A percentile compares a stretch with the other conserved stretches of the same genome.
These are phyloP conservation scores for Cytospora schulzeri DNA, from an alignment of 2,329 filamentous ascomycete genomes.

Conservation along the genomic window DNA sequence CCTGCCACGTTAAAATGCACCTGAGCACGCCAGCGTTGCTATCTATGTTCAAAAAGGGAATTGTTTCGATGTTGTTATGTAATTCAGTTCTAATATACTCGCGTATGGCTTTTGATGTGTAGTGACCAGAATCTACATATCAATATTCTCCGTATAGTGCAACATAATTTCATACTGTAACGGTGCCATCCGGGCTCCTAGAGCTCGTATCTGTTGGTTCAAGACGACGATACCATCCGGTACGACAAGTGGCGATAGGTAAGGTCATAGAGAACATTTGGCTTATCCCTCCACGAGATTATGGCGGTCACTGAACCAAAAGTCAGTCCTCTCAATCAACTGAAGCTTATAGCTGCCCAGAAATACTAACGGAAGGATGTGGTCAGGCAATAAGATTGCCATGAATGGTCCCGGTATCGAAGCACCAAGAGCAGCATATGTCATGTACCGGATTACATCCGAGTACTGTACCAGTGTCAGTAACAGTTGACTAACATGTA, in stretches of 20 bases:
- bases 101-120: not conserved
- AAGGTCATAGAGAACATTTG: not conserved
- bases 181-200: no score
- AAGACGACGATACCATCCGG: not conserved
- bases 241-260: not conserved
- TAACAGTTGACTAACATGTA: not conserved
- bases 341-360: not conserved
- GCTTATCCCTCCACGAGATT: not conserved
- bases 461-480: conserved; percentile 2
- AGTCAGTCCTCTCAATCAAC: not conserved
- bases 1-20: not conserved
- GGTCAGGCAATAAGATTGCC: not conserved
- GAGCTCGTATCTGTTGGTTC: not conserved
- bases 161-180: not conserved
- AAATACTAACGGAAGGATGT: not conserved
- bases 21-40: not conserved
- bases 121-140: not conserved
- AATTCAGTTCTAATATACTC: not conserved
- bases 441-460: not conserved
- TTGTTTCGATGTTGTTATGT: not conserved
- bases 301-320: not conserved
- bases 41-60: not conserved
- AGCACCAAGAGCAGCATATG: conserved; percentile 1
- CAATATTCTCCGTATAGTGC: not conserved
- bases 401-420: conserved; percentile 1